Percentiles rank a stretch among this genome's conserved stretches.
These are phyloP conservation scores for Rosa chinensis DNA, from an alignment of 306 rosid genomes.

Conservation along the genomic window DNA sequence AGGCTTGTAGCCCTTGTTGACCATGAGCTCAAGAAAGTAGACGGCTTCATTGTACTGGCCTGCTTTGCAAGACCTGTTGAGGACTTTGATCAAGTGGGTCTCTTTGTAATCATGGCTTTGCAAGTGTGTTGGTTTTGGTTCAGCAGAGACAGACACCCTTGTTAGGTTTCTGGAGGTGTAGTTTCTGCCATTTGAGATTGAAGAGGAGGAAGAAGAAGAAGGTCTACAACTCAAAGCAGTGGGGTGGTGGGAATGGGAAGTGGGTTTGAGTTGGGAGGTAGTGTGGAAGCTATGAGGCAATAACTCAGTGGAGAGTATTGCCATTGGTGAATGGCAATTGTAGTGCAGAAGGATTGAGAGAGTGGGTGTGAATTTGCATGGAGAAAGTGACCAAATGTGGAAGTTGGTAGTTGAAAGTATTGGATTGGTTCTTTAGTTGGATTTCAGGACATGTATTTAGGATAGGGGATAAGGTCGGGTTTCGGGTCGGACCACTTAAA, in stretches of 20 bases:
- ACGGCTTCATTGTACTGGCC: slow-evolving; percentile 67
- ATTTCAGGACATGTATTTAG: neutral
- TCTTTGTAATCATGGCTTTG: slow-evolving; percentile 42
- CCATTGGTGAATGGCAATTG: slow-evolving; percentile 35
- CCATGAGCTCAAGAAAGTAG: slow-evolving; percentile 68
- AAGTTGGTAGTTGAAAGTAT: neutral
- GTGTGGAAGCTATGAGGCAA: slow-evolving; percentile 47
- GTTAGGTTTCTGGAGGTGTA: slow-evolving; percentile 32
- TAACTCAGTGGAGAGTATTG: slow-evolving; percentile 61
- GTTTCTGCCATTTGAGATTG: slow-evolving; percentile 27
- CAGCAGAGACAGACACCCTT: slow-evolving; percentile 30
- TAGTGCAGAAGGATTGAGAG: neutral
- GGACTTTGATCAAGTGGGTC: slow-evolving; percentile 54
- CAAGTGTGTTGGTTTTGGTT: slow-evolving; percentile 29
- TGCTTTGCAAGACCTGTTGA: slow-evolving; percentile 59
- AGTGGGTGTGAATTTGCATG: slow-evolving; percentile 12
- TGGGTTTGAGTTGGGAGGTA: slow-evolving; percentile 30
- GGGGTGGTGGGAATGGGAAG: slow-evolving; percentile 34
- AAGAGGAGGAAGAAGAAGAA: slow-evolving; percentile 26
- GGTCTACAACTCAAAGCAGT: slow-evolving; percentile 33
- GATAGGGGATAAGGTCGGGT: slow-evolving; percentile 25
- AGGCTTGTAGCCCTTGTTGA: slow-evolving; percentile 63
- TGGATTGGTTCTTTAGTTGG: neutral
- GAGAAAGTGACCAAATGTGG: neutral
- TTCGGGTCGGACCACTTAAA: neutral